Percentiles rank a stretch among this genome's conserved stretches.
phyloP scores from a whole-genome alignment of 805 yeast genomes.

The Metschnikowia dekortorum region DNA sequence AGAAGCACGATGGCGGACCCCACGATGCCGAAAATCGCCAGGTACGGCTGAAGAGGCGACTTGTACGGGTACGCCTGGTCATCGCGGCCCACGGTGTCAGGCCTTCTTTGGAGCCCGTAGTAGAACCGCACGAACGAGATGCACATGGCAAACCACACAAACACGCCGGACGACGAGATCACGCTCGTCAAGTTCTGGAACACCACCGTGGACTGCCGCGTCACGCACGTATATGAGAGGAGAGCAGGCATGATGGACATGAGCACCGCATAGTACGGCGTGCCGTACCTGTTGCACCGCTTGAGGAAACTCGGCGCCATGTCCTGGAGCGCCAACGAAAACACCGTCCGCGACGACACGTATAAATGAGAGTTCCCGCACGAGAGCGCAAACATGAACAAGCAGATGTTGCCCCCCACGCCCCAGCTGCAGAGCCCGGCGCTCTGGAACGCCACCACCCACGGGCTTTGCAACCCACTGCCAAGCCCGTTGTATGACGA shows the following conservation, averaged over 20 bases:
- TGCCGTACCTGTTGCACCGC: constrained; percentile 59
- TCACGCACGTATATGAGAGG: constrained; percentile 57
- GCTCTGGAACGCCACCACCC: constrained; percentile 42
- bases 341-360: constrained; percentile 40
- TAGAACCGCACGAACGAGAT: constrained; percentile 60
- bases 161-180: constrained; percentile 68
- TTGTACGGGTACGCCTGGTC: constrained; percentile 64
- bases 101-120: constrained; percentile 55
- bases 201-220: constrained; percentile 52
- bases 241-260: constrained; percentile 59
- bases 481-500: constrained; percentile 31
- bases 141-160: constrained; percentile 78
- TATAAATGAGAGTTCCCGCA: constrained; percentile 44
- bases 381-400: constrained; percentile 44
- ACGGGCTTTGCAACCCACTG: constrained; percentile 42
- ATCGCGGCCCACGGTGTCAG: constrained; percentile 60
- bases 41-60: constrained; percentile 66
- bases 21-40: constrained; percentile 58
- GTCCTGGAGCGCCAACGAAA: constrained; percentile 44
- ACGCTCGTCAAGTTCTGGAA: constrained; percentile 65
- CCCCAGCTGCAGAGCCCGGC: constrained; percentile 34
- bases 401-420: constrained; percentile 39
- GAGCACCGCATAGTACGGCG: constrained; percentile 68
- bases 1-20: constrained; percentile 50
- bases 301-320: constrained; percentile 60